Evolutionary conservation across 495 filamentous ascomycete genomes (phyloP).

Genomic region (Neurospora sp.): DNA sequence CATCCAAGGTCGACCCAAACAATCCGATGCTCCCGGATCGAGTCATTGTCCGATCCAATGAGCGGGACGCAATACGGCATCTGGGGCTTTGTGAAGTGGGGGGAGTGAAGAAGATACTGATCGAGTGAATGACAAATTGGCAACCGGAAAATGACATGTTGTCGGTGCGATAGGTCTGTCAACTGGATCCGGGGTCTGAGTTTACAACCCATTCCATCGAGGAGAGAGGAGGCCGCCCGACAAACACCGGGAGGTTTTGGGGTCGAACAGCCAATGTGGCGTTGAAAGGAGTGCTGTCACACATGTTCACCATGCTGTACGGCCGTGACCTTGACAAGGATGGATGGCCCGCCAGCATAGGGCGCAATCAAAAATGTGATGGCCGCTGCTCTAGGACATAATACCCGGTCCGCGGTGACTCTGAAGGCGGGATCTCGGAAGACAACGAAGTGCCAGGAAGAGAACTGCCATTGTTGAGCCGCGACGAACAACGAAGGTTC

Average conservation of each 20-base stretch:
- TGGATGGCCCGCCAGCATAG: not conserved
- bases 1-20: slow-evolving; percentile 71
- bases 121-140: slow-evolving; percentile 52
- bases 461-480: not conserved
- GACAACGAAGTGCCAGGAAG: not conserved
- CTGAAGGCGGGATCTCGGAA: not conserved
- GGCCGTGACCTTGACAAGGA: not conserved
- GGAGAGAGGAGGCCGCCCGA: not conserved
- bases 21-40: slow-evolving; percentile 82
- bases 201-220: not conserved
- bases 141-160: not conserved
- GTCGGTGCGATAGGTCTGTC: not conserved
- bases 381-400: not conserved
- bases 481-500: not conserved
- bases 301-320: not conserved
- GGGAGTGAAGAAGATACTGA: slow-evolving; percentile 76
- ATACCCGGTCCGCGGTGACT: not conserved
- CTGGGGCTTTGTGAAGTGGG: slow-evolving; percentile 81
- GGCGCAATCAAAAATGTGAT: not conserved
- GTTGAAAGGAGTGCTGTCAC: not conserved
- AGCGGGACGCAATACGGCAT: slow-evolving; percentile 63
- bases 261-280: not conserved
- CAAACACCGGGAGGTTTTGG: not conserved
- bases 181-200: no score
- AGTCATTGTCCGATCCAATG: slow-evolving; percentile 67